Conservation (phyloP, 352 stramenopile species). For the Pythium biforme region DNA sequence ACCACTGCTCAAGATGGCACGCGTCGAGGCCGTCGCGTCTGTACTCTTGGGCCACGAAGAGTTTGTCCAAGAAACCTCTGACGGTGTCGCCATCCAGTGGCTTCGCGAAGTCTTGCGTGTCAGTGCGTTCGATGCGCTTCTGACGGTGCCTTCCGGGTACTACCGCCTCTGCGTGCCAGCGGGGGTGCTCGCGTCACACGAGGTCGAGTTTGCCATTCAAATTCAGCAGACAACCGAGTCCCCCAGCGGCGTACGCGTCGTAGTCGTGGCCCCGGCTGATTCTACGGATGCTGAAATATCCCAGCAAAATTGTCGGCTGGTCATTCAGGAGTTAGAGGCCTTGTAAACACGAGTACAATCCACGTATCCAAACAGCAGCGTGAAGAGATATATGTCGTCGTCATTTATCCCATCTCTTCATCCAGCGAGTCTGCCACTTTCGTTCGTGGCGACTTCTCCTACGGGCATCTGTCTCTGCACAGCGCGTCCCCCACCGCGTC, state of each 20-base stretch:
- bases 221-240: constrained; percentile 11
- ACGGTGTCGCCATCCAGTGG: constrained; percentile 32
- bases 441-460: not conserved
- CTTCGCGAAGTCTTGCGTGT: constrained; percentile 50
- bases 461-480: no score
- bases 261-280: not conserved
- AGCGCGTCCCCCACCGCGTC: no score
- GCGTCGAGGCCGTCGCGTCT: constrained; percentile 31
- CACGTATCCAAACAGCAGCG: no score
- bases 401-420: not conserved
- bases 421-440: not conserved
- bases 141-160: constrained; percentile 40
- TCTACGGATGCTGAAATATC: not conserved
- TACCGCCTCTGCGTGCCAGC: constrained; percentile 37
- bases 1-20: constrained; percentile 38
- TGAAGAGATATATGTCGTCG: not conserved
- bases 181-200: not conserved
- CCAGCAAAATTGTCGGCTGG: not conserved
- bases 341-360: not conserved
- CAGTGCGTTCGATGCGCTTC: constrained; percentile 55
- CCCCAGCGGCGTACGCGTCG: not conserved
- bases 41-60: not conserved
- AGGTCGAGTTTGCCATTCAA: not conserved
- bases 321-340: constrained; percentile 14
- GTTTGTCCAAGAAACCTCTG: constrained; percentile 17